These are phyloP conservation scores for Chytriomyces confervae DNA, from an alignment of 192 early-diverging fungal species.

Conservation along the genomic window DNA sequence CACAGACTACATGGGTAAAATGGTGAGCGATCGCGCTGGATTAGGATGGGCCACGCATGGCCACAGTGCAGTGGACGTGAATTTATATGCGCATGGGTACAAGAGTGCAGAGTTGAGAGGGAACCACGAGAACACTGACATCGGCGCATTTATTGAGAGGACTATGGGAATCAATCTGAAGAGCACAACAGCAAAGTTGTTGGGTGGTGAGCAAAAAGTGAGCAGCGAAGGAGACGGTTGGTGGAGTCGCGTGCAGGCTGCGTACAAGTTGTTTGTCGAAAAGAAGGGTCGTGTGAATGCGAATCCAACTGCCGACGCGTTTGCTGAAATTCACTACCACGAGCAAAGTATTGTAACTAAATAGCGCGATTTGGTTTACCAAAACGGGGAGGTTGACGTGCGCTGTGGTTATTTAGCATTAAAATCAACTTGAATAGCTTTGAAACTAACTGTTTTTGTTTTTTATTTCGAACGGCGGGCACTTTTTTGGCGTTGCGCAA, in stretches of 20 bases:
- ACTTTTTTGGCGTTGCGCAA: constrained; percentile 35
- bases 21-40: constrained; percentile 47
- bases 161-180: constrained; percentile 68
- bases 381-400: not conserved
- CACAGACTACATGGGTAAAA: constrained; percentile 54
- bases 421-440: too few species aligned
- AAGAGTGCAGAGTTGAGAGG: constrained; percentile 67
- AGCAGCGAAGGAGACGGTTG: not conserved
- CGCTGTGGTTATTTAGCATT: not conserved
- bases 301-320: not conserved
- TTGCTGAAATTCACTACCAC: not conserved
- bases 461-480: not conserved
- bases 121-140: constrained; percentile 88
- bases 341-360: not conserved
- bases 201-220: too few species aligned
- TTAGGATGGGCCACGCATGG: constrained; percentile 83
- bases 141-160: constrained; percentile 73
- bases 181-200: constrained; percentile 62
- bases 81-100: constrained; percentile 84
- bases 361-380: not conserved
- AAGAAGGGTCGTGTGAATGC: constrained; percentile 1
- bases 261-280: not conserved
- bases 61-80: constrained; percentile 95
- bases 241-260: constrained; percentile 7
- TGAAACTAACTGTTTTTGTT: not conserved